Conservation (phyloP, 805 yeast species). For the Cyberlindnera maclurae region DNA sequence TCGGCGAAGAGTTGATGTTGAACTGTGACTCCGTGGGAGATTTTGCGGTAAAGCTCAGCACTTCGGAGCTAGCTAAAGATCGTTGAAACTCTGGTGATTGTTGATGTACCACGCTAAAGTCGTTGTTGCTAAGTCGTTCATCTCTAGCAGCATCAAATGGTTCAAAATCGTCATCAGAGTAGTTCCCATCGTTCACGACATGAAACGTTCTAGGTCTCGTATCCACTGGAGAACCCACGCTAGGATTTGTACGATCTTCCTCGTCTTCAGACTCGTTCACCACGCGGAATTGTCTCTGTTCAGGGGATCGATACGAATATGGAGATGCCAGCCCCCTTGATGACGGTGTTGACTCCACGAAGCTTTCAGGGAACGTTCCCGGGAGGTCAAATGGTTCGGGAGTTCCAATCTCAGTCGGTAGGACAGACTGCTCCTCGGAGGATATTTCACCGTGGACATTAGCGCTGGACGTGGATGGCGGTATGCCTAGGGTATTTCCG, state of each 20-base stretch:
- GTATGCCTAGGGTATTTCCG: background rate
- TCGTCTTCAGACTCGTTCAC: conserved; percentile 7
- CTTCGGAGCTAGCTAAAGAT: conserved; percentile 18
- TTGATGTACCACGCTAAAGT: conserved; percentile 15
- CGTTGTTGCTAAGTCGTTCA: conserved; percentile 6
- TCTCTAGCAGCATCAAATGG: conserved; percentile 10
- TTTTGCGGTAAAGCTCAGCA: conserved; percentile 28
- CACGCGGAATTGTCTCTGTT: conserved; percentile 7
- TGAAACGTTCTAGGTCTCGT: conserved; percentile 16
- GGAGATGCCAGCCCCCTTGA: conserved; percentile 5
- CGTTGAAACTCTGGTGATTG: background rate
- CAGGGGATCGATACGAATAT: conserved; percentile 9
- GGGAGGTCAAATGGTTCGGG: no score
- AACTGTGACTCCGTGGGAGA: conserved; percentile 27
- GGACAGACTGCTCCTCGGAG: background rate
- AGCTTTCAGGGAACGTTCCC: no score
- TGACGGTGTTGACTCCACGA: no score
- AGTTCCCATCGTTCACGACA: conserved; percentile 24
- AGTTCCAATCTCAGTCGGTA: no score
- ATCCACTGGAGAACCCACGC: background rate
- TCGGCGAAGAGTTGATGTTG: conserved; percentile 14
- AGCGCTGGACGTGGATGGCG: background rate
- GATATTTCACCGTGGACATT: background rate
- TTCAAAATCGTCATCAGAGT: conserved; percentile 12
- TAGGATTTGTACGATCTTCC: background rate